Conservation (phyloP, 768 basidiomycete species). For the Scleroderma bovista region DNA sequence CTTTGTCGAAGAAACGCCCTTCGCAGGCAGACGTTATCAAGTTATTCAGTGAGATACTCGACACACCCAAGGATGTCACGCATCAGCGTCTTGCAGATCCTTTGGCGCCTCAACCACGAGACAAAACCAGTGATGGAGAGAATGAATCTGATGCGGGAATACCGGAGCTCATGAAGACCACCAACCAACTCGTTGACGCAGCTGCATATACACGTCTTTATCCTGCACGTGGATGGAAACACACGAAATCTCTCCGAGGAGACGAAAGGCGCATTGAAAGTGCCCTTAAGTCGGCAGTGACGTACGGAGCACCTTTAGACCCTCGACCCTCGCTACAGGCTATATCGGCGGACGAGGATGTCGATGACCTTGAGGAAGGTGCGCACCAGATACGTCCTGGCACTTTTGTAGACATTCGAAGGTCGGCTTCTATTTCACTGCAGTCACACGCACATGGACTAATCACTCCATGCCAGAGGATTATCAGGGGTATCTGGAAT, state of each 20-base stretch:
- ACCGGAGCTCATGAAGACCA: slow-evolving; percentile 12
- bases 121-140: background rate
- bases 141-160: slow-evolving; percentile 2
- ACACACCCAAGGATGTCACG: background rate
- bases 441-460: background rate
- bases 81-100: no score
- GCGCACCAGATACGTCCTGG: slow-evolving; percentile 31
- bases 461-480: slow-evolving; percentile 12
- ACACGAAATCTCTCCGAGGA: slow-evolving; percentile 32
- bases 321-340: slow-evolving; percentile 22
- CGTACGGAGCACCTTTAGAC: slow-evolving; percentile 17
- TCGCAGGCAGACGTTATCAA: background rate
- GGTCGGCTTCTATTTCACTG: slow-evolving; percentile 28
- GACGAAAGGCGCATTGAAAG: slow-evolving; percentile 34
- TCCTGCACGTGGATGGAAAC: slow-evolving; percentile 32
- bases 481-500: slow-evolving; percentile 20
- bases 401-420: slow-evolving; percentile 49
- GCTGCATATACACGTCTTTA: slow-evolving; percentile 21
- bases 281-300: slow-evolving; percentile 10
- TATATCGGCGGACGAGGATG: slow-evolving; percentile 11
- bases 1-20: background rate
- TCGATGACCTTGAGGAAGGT: slow-evolving; percentile 11
- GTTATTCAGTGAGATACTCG: background rate
- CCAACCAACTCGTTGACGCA: slow-evolving; percentile 31
- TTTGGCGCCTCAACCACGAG: background rate